Percentiles rank a stretch among this genome's conserved stretches.
These are phyloP conservation scores for Pseudocercospora macadamiae DNA, from an alignment of 2,329 filamentous ascomycete genomes.

Conservation along the genomic window DNA sequence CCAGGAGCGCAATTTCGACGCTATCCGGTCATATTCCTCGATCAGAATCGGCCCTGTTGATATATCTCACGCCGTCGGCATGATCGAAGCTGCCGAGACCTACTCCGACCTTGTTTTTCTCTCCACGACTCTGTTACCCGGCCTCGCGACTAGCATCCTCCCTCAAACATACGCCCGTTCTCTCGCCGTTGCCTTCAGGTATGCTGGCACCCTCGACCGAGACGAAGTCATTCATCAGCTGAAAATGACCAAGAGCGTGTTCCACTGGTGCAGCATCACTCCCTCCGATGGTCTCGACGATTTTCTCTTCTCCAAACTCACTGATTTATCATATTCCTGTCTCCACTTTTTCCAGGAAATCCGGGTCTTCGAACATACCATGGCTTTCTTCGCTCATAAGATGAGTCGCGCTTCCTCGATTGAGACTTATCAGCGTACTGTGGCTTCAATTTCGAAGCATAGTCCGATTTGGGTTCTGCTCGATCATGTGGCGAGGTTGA, in stretches of 20 bases:
- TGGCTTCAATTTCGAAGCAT: background rate
- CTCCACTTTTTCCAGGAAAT: background rate
- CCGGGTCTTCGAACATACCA: too few relatives aligned
- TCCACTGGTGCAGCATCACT: background rate
- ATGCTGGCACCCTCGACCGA: background rate
- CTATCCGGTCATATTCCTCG: background rate
- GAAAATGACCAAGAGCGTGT: background rate
- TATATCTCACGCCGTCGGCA: background rate
- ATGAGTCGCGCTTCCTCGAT: too few relatives aligned
- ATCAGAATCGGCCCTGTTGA: background rate
- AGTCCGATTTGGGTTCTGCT: background rate
- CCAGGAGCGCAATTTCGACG: background rate
- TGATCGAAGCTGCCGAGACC: background rate
- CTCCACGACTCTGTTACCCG: background rate
- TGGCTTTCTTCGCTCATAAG: too few relatives aligned
- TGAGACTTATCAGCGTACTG: background rate
- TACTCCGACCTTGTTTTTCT: background rate
- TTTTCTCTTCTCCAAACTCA: background rate
- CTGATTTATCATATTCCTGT: background rate
- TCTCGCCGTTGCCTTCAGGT: background rate
- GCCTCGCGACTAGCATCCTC: background rate
- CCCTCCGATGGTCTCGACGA: background rate
- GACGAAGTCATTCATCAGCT: background rate
- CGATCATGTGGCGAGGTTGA: background rate
- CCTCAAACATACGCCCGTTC: background rate